These are phyloP conservation scores for Globisporangium cystogenes DNA, from an alignment of 352 stramenopile species.

Conservation along the genomic window DNA sequence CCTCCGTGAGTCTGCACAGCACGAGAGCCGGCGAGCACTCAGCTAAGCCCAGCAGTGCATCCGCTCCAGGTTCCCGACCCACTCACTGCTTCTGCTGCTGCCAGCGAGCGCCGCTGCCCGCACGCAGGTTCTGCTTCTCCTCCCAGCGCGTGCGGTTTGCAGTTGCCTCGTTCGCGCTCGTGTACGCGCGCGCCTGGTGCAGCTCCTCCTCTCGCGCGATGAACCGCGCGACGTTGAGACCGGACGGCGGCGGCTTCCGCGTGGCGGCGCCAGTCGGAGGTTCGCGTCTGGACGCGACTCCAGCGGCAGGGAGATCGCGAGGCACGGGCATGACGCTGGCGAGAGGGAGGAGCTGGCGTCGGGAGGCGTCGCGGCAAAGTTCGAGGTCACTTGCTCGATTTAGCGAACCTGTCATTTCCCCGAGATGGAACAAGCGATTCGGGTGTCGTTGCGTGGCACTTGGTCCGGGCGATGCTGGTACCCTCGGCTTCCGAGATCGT, in stretches of 20 bases:
- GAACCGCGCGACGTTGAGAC: slow-evolving; percentile 66
- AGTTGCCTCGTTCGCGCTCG: slow-evolving; percentile 37
- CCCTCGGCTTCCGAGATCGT: no score
- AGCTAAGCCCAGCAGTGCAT: no score
- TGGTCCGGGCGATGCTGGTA: no score
- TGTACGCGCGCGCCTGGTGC: slow-evolving; percentile 53
- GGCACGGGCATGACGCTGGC: slow-evolving; percentile 50
- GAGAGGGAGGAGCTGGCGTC: no score
- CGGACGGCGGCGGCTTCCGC: slow-evolving; percentile 37
- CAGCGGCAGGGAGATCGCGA: slow-evolving; percentile 43
- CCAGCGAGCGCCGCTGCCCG: slow-evolving; percentile 37
- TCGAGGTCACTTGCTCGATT: no score
- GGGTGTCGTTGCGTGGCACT: no score
- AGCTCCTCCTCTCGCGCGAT: slow-evolving; percentile 75
- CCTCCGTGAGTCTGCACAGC: slow-evolving; percentile 40
- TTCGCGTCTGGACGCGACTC: slow-evolving; percentile 31
- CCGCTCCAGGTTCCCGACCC: no score
- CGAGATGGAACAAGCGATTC: no score
- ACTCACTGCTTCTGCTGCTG: slow-evolving; percentile 56
- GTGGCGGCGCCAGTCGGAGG: slow-evolving; percentile 13
- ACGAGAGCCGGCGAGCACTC: no score
- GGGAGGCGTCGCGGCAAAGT: neutral
- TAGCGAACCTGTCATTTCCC: no score
- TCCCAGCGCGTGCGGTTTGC: slow-evolving; percentile 62
- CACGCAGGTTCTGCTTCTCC: slow-evolving; percentile 63